These are phyloP conservation scores for Ilyonectria sp. DNA, from an alignment of 2,329 filamentous ascomycete species.

Conservation along the genomic window DNA sequence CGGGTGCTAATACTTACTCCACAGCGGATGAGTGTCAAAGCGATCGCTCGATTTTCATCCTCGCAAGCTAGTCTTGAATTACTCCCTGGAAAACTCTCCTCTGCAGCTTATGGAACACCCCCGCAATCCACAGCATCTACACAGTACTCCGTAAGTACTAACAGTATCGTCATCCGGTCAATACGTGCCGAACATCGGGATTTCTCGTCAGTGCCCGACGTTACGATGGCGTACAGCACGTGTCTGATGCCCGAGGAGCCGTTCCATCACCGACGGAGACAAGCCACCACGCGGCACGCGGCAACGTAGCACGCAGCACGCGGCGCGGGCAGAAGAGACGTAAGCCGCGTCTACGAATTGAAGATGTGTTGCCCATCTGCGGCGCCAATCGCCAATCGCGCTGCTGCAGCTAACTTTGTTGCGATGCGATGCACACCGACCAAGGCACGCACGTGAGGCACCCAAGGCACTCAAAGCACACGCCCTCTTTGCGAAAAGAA, in stretches of 20 bases:
- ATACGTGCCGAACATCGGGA: neutral
- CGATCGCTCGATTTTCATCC: neutral
- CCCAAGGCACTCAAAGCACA: conserved; percentile 6
- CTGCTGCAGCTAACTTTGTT: neutral
- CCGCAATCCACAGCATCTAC: neutral
- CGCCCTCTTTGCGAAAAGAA: conserved; percentile 10
- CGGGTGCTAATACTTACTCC: neutral
- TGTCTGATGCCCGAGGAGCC: too few species aligned
- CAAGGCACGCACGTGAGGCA: neutral
- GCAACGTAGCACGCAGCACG: neutral
- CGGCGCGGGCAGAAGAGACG: neutral
- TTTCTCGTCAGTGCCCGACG: neutral
- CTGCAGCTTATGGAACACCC: neutral
- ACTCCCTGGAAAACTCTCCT: neutral
- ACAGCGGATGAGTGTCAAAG: conserved; percentile 3
- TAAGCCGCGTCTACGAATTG: neutral
- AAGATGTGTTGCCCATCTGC: neutral
- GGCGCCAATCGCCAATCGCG: conserved; percentile 13
- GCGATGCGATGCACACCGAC: conserved; percentile 11
- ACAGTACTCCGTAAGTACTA: neutral
- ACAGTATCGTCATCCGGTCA: neutral
- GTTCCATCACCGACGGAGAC: too few species aligned
- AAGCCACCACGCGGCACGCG: neutral
- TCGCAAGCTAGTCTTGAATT: neutral
- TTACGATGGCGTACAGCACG: neutral